Evolutionary conservation across 2,329 filamentous ascomycete species (phyloP).

Genomic region (Alternaria atra): DNA sequence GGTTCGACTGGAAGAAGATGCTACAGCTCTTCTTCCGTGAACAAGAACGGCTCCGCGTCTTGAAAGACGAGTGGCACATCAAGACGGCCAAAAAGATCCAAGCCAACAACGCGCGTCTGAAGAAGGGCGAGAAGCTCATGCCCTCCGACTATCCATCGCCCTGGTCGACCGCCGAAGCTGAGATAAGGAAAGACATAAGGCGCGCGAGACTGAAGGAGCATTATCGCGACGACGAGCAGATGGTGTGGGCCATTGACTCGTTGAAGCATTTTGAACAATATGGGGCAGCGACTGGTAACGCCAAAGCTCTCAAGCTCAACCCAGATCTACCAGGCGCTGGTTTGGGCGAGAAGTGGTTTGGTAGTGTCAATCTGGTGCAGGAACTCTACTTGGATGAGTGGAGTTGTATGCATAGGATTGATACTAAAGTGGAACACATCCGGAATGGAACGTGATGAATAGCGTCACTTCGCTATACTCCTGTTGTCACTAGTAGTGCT

Average conservation of each 20-base stretch:
- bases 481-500: neutral
- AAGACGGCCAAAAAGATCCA: conserved; percentile 16
- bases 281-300: conserved; percentile 13
- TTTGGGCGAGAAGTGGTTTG: conserved; percentile 43
- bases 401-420: conserved; percentile 45
- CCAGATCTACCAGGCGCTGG: conserved; percentile 40
- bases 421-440: conserved; percentile 33
- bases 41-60: conserved; percentile 21
- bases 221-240: conserved; percentile 35
- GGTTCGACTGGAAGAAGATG: conserved; percentile 41
- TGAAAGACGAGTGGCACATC: conserved; percentile 21
- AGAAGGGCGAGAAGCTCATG: conserved; percentile 25
- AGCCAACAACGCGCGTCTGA: conserved; percentile 20
- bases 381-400: conserved; percentile 46
- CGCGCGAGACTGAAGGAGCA: conserved; percentile 34
- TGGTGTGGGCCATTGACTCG: conserved; percentile 43
- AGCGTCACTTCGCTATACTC: too few species aligned
- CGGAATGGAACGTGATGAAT: conserved; percentile 9
- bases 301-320: conserved; percentile 27
- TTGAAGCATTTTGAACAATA: conserved; percentile 36
- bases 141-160: conserved; percentile 22
- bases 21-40: conserved; percentile 46
- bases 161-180: conserved; percentile 23
- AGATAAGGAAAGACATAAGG: conserved; percentile 34
- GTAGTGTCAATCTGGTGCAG: conserved; percentile 39